Evolutionary conservation across 306 rosid genomes (phyloP), one percentile per base, ranked within the genome.

Genomic region (Glycyrrhiza uralensis): DNA sequence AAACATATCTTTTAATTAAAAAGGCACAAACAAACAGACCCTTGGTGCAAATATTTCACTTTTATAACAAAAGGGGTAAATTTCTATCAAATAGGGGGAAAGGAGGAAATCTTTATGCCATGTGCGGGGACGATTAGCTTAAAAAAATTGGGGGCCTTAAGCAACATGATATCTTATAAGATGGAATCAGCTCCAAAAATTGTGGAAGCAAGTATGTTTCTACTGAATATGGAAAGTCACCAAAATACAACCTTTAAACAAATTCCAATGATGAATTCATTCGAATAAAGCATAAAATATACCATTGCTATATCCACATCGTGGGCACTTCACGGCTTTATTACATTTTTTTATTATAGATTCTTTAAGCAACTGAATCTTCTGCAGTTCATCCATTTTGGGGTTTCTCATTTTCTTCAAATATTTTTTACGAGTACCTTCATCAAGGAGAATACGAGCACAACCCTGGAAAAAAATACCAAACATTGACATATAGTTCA

Each of bases 261-360:
- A 17, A 52, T 49, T 58, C 26, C 26, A 61, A 70, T 13, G 26
- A 61, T 7, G 22, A 70, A 63, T 45, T 22, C 56, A 62, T 18
- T 65, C 45, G 75, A 69, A 72, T 30, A 47, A 81, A 74, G 51
- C 39, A 5, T 58, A 28, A 51, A 83, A 59, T 86, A 66, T 71
- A 94, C 98, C 98, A 58, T 94, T 89, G 36, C 75, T 23, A 69
- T 76, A 87, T 81, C 92, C 89, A 39, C 97, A 94, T 77, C 81
- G 79, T 4, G 70, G 75, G 90, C 98, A 94, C 80, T 68, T 72
- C 59, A 61, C 73, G 52, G 71, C 74, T 81, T 76, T 89, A 65
- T 71, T 68, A 29, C 63, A 79, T 9, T 23, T 51, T 55, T 76
- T 76, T 7, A 66, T 32, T 66, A 56, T 11, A 42, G 24, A 19